Conservation (phyloP, 2,329 filamentous ascomycete genomes). For the Sarocladium brachiariae region DNA sequence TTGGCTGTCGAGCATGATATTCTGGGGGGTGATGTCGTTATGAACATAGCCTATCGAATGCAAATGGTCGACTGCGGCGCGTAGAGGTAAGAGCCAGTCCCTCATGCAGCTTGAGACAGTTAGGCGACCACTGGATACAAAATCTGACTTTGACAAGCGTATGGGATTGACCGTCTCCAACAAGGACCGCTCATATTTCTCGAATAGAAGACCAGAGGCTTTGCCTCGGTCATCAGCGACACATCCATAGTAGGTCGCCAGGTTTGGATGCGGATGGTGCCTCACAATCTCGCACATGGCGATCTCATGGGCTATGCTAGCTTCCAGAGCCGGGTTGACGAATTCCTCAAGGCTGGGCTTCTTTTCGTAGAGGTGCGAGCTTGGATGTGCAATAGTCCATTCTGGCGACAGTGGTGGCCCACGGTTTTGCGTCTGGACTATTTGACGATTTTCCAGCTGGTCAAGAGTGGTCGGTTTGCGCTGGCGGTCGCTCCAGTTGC, state of each 20-base stretch:
- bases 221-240: not conserved
- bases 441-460: not conserved
- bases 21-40: not conserved
- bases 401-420: not conserved
- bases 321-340: not conserved
- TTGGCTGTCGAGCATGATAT: not conserved
- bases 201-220: not conserved
- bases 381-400: not conserved
- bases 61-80: not conserved
- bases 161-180: not conserved
- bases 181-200: not conserved
- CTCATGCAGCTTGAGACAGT: not conserved
- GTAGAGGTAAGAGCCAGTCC: not conserved
- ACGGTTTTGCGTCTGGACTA: not conserved
- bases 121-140: not conserved
- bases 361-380: not conserved
- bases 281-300: not conserved
- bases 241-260: constrained; percentile 1
- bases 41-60: constrained; percentile 2
- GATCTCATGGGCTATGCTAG: constrained; percentile 1
- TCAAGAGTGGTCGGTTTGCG: not conserved
- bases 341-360: constrained; percentile 1
- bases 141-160: not conserved
- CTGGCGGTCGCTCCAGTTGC: not conserved
- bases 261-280: not conserved